Evolutionary conservation across 352 stramenopile species (phyloP).

Genomic region (Phytophthora ramorum): DNA sequence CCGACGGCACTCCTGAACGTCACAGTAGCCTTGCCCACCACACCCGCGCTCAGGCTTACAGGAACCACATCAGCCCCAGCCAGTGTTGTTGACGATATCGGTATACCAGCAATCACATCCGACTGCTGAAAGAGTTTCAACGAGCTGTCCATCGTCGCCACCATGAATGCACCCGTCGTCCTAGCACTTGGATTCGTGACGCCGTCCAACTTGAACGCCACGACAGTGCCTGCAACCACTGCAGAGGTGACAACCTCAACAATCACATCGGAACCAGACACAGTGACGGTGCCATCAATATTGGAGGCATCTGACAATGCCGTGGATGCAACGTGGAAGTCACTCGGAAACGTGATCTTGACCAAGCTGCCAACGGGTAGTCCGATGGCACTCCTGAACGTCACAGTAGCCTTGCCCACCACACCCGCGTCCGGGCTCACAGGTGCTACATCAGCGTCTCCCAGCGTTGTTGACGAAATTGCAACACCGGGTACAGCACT

Average conservation of each 20-base stretch:
- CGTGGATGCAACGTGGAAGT: constrained; percentile 25
- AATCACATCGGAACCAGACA: constrained; percentile 19
- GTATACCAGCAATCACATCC: background rate
- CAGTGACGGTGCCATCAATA: constrained; percentile 13
- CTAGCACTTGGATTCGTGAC: constrained; percentile 61
- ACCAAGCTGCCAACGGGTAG: constrained; percentile 38
- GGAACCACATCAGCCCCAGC: constrained; percentile 9
- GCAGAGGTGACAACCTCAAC: constrained; percentile 39
- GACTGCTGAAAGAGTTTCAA: constrained; percentile 35
- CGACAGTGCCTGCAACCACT: constrained; percentile 22
- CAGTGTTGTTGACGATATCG: constrained; percentile 21
- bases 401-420: constrained; percentile 17
- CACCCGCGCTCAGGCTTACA: constrained; percentile 28
- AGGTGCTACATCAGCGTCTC: constrained; percentile 7
- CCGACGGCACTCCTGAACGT: constrained; percentile 40
- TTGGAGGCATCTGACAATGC: constrained; percentile 19
- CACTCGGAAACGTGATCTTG: constrained; percentile 36
- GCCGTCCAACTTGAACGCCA: constrained; percentile 56
- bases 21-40: constrained; percentile 19
- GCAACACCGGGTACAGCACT: constrained; percentile 2
- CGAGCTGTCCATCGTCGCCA: constrained; percentile 46
- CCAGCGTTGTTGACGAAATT: constrained; percentile 19
- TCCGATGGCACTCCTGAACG: constrained; percentile 40
- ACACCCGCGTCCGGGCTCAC: constrained; percentile 30
- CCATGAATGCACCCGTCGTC: constrained; percentile 42